A percentile compares a stretch with the other conserved stretches of the same genome.
These are phyloP conservation scores for Amanita fuliginea DNA, from an alignment of 768 basidiomycete genomes.

Conservation along the genomic window DNA sequence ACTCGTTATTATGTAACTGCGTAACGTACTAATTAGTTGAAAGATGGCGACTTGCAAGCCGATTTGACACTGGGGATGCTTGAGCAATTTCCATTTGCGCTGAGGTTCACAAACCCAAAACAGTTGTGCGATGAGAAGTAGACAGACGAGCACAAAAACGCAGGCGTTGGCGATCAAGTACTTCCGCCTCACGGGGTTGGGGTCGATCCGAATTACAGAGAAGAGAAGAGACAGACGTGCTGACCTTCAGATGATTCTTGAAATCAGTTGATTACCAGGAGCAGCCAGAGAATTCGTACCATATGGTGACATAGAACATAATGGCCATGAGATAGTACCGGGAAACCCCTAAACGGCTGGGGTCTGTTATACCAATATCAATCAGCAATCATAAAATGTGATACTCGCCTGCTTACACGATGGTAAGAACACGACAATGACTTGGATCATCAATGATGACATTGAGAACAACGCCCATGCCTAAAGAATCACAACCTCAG, in stretches of 20 bases:
- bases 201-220: slow-evolving; percentile 42
- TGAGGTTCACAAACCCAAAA: slow-evolving; percentile 33
- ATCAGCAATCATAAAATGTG: not conserved
- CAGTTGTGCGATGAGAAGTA: slow-evolving; percentile 31
- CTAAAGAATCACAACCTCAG: slow-evolving; percentile 7
- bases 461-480: slow-evolving; percentile 20
- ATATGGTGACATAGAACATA: slow-evolving; percentile 29
- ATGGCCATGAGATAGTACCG: slow-evolving; percentile 26
- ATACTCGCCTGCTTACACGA: slow-evolving; percentile 10
- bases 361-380: not conserved
- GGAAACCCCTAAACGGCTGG: slow-evolving; percentile 8
- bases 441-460: slow-evolving; percentile 16
- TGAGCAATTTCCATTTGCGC: slow-evolving; percentile 25
- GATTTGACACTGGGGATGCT: slow-evolving; percentile 30
- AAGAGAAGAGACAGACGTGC: slow-evolving; percentile 40
- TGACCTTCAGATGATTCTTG: slow-evolving; percentile 17
- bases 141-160: slow-evolving; percentile 17
- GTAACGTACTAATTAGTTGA: slow-evolving; percentile 39
- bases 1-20: not conserved
- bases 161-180: slow-evolving; percentile 19
- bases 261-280: not conserved
- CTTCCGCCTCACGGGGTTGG: slow-evolving; percentile 17
- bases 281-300: slow-evolving; percentile 13
- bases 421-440: slow-evolving; percentile 19
- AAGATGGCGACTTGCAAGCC: slow-evolving; percentile 36